Base-by-base conservation (phyloP, 345 rosid genomes). In the Corchorus capsularis region DNA sequence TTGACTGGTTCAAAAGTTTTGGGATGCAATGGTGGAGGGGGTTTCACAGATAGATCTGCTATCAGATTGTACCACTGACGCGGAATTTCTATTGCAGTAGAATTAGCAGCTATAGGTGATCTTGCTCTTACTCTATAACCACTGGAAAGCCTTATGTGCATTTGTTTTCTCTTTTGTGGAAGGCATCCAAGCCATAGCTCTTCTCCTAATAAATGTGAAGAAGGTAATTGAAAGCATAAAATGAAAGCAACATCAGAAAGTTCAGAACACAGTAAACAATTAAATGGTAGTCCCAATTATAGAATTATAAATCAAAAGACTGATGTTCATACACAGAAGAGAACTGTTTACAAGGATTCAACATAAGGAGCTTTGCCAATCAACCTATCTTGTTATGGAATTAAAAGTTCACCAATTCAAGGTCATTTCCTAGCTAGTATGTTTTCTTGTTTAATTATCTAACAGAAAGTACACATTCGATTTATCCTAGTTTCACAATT, bases 1-100 rank as follows among this genome's bases (percentile, higher is more conserved):
- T 84, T 85, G 70, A 95, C 54, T 0, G 98, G 93, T 76, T 92
- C 79, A 27, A 86, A 86, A 49, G 99, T 91, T 78, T 86, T 85
- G 2, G 99, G 97, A 82, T 93, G 86, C 79, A 95, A 86, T 0
- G 85, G 88, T 20, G 97, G 98, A 75, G 97, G 99, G 32, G 97
- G 99, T 63, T 95, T 91, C 27, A 88, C 85, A 0, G 96, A 78
- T 60, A 95, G 91, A 85, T 94, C 98, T 1, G 97, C 90, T n/a
- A 83, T 78, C 73, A 94, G 81, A 84, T 94, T 90, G 81, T 90
- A 90, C 94, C 94, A 90, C 47, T 76, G 89, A 27, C 37, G 63
- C 46, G 98, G 98, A 75, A 93, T 86, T 62, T 87, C 85, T 45
- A 79, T 75, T 6, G 76, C 35, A 10, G 79, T 80, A 56, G 50